Conservation (phyloP, 805 yeast genomes). For the Metschnikowia borealis region DNA sequence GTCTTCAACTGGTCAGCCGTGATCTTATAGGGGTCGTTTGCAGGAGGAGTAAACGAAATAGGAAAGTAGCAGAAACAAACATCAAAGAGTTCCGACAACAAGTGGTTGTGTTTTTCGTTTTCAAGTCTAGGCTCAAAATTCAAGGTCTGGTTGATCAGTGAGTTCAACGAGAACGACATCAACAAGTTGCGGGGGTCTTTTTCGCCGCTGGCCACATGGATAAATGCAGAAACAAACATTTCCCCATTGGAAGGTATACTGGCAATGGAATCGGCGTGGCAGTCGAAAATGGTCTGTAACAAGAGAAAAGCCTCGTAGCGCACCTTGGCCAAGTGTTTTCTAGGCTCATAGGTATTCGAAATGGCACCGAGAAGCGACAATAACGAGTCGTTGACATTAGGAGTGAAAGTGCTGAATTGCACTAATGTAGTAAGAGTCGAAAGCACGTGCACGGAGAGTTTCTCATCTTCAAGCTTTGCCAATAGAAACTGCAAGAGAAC, state of each 20-base stretch:
- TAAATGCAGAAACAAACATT: slow-evolving; percentile 50
- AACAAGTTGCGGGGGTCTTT: slow-evolving; percentile 90
- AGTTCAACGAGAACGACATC: slow-evolving; percentile 58
- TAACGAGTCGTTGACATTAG: slow-evolving; percentile 27
- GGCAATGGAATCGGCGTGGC: slow-evolving; percentile 21
- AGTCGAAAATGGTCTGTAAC: slow-evolving; percentile 34
- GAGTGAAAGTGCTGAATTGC: slow-evolving; percentile 46
- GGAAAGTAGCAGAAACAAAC: slow-evolving; percentile 94
- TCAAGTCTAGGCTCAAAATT: slow-evolving; percentile 20
- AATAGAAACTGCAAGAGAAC: slow-evolving; percentile 55
- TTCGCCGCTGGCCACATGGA: slow-evolving; percentile 76
- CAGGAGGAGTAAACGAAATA: slow-evolving; percentile 88
- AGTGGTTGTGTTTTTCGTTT: slow-evolving; percentile 34
- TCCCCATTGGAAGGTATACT: slow-evolving; percentile 27
- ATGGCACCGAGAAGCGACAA: slow-evolving; percentile 32
- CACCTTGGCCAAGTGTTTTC: slow-evolving; percentile 55
- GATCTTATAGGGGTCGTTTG: slow-evolving; percentile 81
- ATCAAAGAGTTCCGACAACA: slow-evolving; percentile 73
- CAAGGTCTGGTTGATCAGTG: slow-evolving; percentile 40
- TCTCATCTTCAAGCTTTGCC: slow-evolving; percentile 64
- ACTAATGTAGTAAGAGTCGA: slow-evolving; percentile 52
- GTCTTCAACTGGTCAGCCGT: slow-evolving; percentile 68
- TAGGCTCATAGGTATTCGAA: slow-evolving; percentile 44
- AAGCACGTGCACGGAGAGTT: slow-evolving; percentile 49
- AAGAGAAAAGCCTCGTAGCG: slow-evolving; percentile 58